Evolutionary conservation across 2,329 filamentous ascomycete genomes (phyloP).

Genomic region (Elsinoe necatrix): DNA sequence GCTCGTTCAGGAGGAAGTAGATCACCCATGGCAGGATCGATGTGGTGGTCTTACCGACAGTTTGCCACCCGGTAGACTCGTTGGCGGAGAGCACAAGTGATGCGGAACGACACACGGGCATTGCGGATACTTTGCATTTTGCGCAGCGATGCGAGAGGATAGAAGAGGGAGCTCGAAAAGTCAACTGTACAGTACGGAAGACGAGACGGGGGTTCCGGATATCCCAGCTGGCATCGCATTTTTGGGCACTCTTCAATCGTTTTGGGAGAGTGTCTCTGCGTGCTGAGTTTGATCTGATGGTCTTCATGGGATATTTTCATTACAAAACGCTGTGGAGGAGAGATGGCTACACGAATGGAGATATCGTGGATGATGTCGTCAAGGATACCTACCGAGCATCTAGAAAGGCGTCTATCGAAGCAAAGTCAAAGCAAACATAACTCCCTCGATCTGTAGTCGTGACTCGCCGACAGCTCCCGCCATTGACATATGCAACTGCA

Average conservation of each 20-base stretch:
- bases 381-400: slow-evolving; percentile 40
- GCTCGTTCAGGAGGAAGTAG: slow-evolving; percentile 99
- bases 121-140: slow-evolving; percentile 17
- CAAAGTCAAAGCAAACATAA: not conserved
- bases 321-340: slow-evolving; percentile 23
- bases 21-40: slow-evolving; percentile 37
- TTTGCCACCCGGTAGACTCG: slow-evolving; percentile 11
- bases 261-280: slow-evolving; percentile 18
- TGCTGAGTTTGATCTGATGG: slow-evolving; percentile 12
- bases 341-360: slow-evolving; percentile 23
- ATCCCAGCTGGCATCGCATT: slow-evolving; percentile 20
- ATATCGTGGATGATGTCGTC: slow-evolving; percentile 28
- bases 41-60: slow-evolving; percentile 15
- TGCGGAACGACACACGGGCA: slow-evolving; percentile 18
- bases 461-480: not conserved
- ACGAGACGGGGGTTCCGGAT: slow-evolving; percentile 22
- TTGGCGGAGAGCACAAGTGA: slow-evolving; percentile 20
- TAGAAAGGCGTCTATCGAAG: slow-evolving; percentile 15
- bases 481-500: not conserved
- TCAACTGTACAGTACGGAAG: slow-evolving; percentile 18
- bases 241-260: slow-evolving; percentile 5
- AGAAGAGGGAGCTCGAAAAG: slow-evolving; percentile 23
- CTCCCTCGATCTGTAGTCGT: not conserved
- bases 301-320: slow-evolving; percentile 9
- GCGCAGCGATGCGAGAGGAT: slow-evolving; percentile 18